These are phyloP conservation scores for Lepidium africanum DNA, from an alignment of 345 rosid species.

Conservation along the genomic window DNA sequence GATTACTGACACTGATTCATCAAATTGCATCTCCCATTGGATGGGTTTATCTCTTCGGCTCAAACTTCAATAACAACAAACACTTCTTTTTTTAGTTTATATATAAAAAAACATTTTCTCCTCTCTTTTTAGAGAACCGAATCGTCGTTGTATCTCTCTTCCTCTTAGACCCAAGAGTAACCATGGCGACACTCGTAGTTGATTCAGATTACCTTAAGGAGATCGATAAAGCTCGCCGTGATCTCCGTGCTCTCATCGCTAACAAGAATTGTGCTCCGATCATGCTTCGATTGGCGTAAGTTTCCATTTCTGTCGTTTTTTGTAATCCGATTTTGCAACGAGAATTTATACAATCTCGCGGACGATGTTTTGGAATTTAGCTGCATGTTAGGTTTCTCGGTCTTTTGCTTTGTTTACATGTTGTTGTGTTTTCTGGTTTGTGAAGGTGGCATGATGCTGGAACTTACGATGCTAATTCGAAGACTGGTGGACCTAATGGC, in stretches of 20 bases:
- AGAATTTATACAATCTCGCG: neutral
- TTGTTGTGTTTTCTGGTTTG: neutral
- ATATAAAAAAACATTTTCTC: too few species aligned
- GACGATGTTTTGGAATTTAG: neutral
- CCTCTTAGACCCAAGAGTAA: neutral
- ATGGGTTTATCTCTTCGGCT: slow-evolving; percentile 14
- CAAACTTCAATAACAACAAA: slow-evolving; percentile 1
- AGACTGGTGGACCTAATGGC: slow-evolving; percentile 86
- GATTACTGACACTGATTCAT: slow-evolving; percentile 16
- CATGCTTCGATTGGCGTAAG: slow-evolving; percentile 90
- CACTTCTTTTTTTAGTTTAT: too few species aligned
- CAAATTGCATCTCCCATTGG: slow-evolving; percentile 12
- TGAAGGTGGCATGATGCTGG: slow-evolving; percentile 93
- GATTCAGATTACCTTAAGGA: slow-evolving; percentile 69
- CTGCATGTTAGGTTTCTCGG: neutral
- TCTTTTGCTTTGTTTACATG: too few species aligned
- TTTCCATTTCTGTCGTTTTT: neutral
- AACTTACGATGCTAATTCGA: slow-evolving; percentile 56
- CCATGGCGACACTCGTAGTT: slow-evolving; percentile 60
- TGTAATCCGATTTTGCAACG: neutral
- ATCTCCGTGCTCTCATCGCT: slow-evolving; percentile 76
- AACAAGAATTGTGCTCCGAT: slow-evolving; percentile 79
- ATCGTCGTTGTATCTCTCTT: too few species aligned
- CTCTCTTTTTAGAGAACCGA: too few species aligned
- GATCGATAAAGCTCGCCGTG: slow-evolving; percentile 77